Percentiles rank a stretch among this genome's conserved stretches.
These are phyloP conservation scores for Bruguiera sexangula DNA, from an alignment of 345 rosid species.

Conservation along the genomic window DNA sequence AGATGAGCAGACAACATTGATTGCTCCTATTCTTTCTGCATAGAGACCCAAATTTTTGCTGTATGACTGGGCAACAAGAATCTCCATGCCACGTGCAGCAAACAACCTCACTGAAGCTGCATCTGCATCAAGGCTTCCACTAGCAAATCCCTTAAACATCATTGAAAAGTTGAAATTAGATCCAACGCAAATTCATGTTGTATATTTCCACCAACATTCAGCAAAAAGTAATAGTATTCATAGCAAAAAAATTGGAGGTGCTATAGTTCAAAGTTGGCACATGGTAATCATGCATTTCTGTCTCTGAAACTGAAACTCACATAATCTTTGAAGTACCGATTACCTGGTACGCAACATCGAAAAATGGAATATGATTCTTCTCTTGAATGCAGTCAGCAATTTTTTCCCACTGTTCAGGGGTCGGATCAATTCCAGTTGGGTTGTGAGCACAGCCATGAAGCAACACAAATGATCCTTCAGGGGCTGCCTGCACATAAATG, in stretches of 20 bases:
- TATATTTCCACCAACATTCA: background rate
- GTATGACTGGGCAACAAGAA: conserved; percentile 92
- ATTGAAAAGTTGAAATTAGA: conserved; percentile 12
- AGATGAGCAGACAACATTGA: conserved; percentile 80
- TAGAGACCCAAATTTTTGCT: conserved; percentile 93
- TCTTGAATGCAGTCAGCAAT: conserved; percentile 89
- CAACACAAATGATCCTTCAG: conserved; percentile 86
- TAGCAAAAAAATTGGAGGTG: too few species aligned
- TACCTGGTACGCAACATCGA: conserved; percentile 98
- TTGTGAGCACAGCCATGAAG: conserved; percentile 99
- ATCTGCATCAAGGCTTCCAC: conserved; percentile 94
- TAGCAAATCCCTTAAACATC: conserved; percentile 79
- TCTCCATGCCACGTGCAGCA: conserved; percentile 80
- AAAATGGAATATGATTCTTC: conserved; percentile 92
- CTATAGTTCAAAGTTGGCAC: background rate
- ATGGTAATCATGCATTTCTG: background rate
- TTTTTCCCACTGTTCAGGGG: conserved; percentile 85
- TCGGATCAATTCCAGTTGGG: conserved; percentile 98
- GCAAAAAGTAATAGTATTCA: too few species aligned
- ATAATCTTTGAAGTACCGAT: conserved; percentile 1
- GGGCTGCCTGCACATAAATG: conserved; percentile 61
- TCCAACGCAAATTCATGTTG: background rate
- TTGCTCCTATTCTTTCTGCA: conserved; percentile 91
- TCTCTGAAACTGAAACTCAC: conserved; percentile 4
- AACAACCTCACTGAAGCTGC: conserved; percentile 88